A percentile compares a stretch with the other conserved stretches of the same genome.
These are phyloP conservation scores for Xerocomus amazonicus DNA, from an alignment of 1,284 basidiomycete genomes.

Conservation along the genomic window DNA sequence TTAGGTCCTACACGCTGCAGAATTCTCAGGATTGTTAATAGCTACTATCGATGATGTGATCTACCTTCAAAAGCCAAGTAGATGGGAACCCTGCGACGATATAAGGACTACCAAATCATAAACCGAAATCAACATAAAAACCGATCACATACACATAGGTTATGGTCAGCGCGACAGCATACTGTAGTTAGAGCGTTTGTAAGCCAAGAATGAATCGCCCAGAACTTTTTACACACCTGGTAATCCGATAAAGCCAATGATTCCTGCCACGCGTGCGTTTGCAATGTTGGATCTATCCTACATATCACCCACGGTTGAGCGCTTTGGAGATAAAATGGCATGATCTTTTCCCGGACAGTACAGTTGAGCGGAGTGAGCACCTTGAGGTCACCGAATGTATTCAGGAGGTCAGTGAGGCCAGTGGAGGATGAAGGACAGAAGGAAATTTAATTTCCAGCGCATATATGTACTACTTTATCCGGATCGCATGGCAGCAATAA, in stretches of 20 bases:
- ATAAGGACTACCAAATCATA: slow-evolving; percentile 44
- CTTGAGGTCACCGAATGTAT: not conserved
- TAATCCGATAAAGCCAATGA: slow-evolving; percentile 49
- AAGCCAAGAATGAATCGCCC: not conserved
- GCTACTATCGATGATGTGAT: not conserved
- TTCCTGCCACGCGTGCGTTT: slow-evolving; percentile 52
- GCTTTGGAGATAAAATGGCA: too few species aligned
- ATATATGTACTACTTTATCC: not conserved
- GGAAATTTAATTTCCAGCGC: not conserved
- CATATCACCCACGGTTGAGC: not conserved
- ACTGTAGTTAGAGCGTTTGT: slow-evolving; percentile 24
- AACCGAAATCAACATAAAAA: not conserved
- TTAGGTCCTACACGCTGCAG: slow-evolving; percentile 52
- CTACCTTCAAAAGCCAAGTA: slow-evolving; percentile 53
- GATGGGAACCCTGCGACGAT: slow-evolving; percentile 55
- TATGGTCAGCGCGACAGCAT: slow-evolving; percentile 51
- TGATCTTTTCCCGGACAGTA: slow-evolving; percentile 44
- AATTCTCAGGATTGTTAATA: slow-evolving; percentile 2
- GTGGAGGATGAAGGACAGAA: not conserved
- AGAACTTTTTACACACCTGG: slow-evolving; percentile 30
- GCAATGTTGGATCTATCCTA: not conserved
- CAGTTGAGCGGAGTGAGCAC: slow-evolving; percentile 23
- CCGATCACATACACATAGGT: slow-evolving; percentile 42
- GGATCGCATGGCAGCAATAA: not conserved
- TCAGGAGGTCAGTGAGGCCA: not conserved